Evolutionary conservation across 2,329 filamentous ascomycete genomes (phyloP).

Genomic region (Ophiostoma sp.): DNA sequence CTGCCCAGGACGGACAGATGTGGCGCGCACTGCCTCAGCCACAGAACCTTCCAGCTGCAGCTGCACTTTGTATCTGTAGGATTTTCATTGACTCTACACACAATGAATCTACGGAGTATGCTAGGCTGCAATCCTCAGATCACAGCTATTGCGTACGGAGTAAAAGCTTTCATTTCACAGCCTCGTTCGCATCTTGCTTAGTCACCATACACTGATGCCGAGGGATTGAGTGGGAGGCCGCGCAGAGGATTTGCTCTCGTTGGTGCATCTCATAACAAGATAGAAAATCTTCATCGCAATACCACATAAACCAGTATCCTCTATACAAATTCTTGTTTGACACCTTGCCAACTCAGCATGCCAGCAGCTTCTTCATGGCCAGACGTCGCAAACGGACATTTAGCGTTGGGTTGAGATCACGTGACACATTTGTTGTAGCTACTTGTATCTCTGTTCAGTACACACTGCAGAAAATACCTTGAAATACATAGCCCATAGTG

Average conservation of each 20-base stretch:
- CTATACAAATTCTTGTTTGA: neutral
- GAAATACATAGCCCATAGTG: neutral
- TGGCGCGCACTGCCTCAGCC: slow-evolving; percentile 14
- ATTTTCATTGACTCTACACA: no score
- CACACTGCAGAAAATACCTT: neutral
- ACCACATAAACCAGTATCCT: neutral
- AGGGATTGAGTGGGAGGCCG: neutral
- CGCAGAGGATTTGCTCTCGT: neutral
- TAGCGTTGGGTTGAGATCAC: slow-evolving; percentile 5
- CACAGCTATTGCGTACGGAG: neutral
- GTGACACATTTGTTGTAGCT: neutral
- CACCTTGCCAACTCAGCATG: neutral
- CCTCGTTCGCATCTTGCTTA: neutral
- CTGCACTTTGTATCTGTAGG: neutral
- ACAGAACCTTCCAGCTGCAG: slow-evolving; percentile 8
- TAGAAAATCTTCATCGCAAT: neutral
- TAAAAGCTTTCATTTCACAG: neutral
- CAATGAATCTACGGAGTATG: neutral
- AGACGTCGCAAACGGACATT: slow-evolving; percentile 3
- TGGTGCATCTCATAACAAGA: neutral
- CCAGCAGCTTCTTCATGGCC: neutral
- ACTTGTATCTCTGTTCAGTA: neutral
- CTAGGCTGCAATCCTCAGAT: neutral
- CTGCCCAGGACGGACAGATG: neutral
- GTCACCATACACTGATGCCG: neutral